phyloP scores from a whole-genome alignment of 371 early-diverging fungal genomes.

The Mortierella sp. region DNA sequence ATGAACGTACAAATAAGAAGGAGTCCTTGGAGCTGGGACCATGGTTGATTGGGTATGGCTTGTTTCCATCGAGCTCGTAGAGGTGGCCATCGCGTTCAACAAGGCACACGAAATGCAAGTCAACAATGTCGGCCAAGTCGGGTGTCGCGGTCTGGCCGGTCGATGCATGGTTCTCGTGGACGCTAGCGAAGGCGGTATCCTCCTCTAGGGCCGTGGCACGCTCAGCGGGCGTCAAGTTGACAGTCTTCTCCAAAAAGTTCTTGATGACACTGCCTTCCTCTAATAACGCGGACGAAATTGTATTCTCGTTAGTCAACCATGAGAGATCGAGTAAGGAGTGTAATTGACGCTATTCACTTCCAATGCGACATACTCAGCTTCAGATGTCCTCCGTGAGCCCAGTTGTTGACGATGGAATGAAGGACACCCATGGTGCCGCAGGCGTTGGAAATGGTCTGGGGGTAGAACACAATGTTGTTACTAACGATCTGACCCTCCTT shows the following conservation, averaged over 20 bases:
- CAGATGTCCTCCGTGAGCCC: slow-evolving; percentile 46
- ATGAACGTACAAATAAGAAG: slow-evolving; percentile 66
- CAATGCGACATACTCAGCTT: slow-evolving; percentile 23
- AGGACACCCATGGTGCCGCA: slow-evolving; percentile 92
- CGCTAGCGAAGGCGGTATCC: slow-evolving; percentile 66
- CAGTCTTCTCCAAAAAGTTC: slow-evolving; percentile 72
- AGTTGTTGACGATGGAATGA: slow-evolving; percentile 79
- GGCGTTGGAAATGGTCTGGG: slow-evolving; percentile 93
- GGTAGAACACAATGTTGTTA: slow-evolving; percentile 79
- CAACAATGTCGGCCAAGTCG: slow-evolving; percentile 74
- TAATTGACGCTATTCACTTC: not conserved
- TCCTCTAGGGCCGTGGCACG: slow-evolving; percentile 79
- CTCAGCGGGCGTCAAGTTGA: slow-evolving; percentile 73
- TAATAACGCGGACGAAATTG: slow-evolving; percentile 10
- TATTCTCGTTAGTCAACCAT: not conserved
- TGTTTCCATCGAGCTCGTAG: slow-evolving; percentile 92
- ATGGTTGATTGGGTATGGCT: slow-evolving; percentile 87
- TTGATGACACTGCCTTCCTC: slow-evolving; percentile 57
- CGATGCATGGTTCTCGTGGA: slow-evolving; percentile 72
- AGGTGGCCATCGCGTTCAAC: slow-evolving; percentile 79
- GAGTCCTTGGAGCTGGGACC: slow-evolving; percentile 69
- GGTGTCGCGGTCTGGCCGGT: slow-evolving; percentile 90
- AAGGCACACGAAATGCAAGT: slow-evolving; percentile 91
- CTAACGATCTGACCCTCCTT: slow-evolving; percentile 68
- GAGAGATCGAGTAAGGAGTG: not conserved